A percentile compares a stretch with the other conserved stretches of the same genome.
These are phyloP conservation scores for Stemphylium vesicarium DNA, from an alignment of 2,329 filamentous ascomycete species.

Conservation along the genomic window DNA sequence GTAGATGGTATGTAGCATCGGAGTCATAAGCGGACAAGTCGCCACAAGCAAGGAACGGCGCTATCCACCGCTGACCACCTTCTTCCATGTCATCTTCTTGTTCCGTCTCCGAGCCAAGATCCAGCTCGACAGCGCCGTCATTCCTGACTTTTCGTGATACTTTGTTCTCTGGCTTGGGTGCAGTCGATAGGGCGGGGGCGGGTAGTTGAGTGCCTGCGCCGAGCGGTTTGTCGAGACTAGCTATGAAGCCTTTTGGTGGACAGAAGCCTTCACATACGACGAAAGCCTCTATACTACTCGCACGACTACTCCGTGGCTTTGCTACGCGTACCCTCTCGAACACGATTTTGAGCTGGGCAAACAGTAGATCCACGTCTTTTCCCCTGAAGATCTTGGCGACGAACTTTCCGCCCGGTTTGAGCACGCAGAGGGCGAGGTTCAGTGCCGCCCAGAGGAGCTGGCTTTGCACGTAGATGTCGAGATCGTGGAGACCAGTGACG, in stretches of 20 bases:
- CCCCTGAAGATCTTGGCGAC: conserved; percentile 98
- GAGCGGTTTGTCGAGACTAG: conserved; percentile 76
- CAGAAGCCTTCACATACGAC: conserved; percentile 91
- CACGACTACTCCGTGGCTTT: conserved; percentile 92
- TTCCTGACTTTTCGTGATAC: conserved; percentile 44
- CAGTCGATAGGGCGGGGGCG: conserved; percentile 31
- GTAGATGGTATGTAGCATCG: conserved; percentile 90
- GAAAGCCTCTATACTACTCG: conserved; percentile 95
- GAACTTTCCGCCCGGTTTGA: conserved; percentile 92
- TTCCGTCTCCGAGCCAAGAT: conserved; percentile 53
- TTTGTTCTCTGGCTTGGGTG: conserved; percentile 20
- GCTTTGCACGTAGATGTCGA: conserved; percentile 97
- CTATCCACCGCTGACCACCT: conserved; percentile 76
- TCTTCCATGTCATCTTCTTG: conserved; percentile 48
- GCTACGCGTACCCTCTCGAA: conserved; percentile 88
- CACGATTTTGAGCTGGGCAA: conserved; percentile 89
- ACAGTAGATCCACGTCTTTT: conserved; percentile 93
- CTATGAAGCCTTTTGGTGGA: conserved; percentile 76
- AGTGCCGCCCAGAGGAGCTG: conserved; percentile 94
- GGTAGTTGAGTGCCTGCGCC: conserved; percentile 66
- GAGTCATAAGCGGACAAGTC: conserved; percentile 95
- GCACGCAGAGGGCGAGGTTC: conserved; percentile 89
- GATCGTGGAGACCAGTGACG: conserved; percentile 93
- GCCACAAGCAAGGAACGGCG: conserved; percentile 95
- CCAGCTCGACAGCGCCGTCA: conserved; percentile 57